Percentiles rank a stretch among this genome's conserved stretches.
Evolutionary conservation across 257 asterid species (phyloP).

Genomic region (Solanum pinnatisectum): DNA sequence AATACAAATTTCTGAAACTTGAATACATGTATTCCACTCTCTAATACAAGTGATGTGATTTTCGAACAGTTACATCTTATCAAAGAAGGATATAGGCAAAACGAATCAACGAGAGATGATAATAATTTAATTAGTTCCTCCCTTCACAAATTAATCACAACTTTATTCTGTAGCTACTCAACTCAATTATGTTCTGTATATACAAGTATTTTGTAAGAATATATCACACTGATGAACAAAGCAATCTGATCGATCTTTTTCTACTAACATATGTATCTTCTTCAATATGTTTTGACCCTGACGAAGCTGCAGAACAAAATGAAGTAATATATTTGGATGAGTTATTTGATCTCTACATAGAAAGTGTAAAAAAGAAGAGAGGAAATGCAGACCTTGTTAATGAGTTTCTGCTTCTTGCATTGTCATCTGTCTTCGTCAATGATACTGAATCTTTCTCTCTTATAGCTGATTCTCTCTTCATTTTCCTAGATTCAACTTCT

Average conservation of each 20-base stretch:
- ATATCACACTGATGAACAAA: background rate
- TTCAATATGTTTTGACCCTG: background rate
- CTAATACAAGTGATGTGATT: background rate
- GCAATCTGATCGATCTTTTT: background rate
- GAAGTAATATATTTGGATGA: background rate
- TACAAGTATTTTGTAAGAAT: background rate
- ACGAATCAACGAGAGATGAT: background rate
- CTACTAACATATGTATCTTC: background rate
- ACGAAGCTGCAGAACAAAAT: background rate
- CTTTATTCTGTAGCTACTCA: background rate
- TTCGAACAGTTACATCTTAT: background rate
- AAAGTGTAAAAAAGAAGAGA: background rate
- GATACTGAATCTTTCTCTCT: slow-evolving; percentile 40
- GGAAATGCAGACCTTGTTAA: slow-evolving; percentile 32
- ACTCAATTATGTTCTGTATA: background rate
- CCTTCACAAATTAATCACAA: background rate
- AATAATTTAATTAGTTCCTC: background rate
- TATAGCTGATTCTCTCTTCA: slow-evolving; percentile 55
- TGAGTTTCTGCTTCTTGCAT: slow-evolving; percentile 26
- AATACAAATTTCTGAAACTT: background rate
- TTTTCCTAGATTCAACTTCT: slow-evolving; percentile 52
- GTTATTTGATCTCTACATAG: background rate
- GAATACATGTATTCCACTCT: background rate
- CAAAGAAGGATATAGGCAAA: background rate
- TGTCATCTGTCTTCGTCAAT: slow-evolving; percentile 25